Evolutionary conservation across 2,329 filamentous ascomycete species (phyloP), one percentile per base, ranked within the genome.

Genomic region (Neocucurbitaria cava): DNA sequence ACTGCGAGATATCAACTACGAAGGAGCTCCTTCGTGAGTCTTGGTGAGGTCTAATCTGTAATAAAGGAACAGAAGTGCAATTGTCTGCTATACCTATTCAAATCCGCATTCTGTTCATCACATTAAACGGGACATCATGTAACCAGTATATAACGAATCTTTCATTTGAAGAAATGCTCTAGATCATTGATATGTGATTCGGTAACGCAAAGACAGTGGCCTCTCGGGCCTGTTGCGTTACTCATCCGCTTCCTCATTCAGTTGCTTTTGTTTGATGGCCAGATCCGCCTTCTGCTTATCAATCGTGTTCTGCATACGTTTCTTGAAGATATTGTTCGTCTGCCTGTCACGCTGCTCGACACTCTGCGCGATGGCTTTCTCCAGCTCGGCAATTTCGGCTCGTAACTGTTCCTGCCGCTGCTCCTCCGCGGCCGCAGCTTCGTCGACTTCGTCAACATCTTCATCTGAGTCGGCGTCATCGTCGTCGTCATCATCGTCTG

Each of bases 351-450:
- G 74, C 47, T 78, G 74, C 41, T 69, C 71, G 24, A 78, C 72
- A 18, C 77, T 77, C 23, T 74, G 70, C 36, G 75, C 75, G 36
- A 86, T 78, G 54, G 82, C 78, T 42, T 77, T 76, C 68, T 85
- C 78, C 59, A 86, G 62, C 64, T 85, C 83, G 4, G 77, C 78
- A 47, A 87, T 83, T 69, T 86, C 82, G 52, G 83, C 81, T 44
- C 77, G 75, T 24, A 81, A 71, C 56, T 81, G 78, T 39, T 80
- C 77, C 21, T 78, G 70, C 35, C 65, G 59, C 59, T 82, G 77
- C 23, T 80, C 78, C 24, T 81, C 75, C 36, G 76, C 75, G 17
- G 79, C 82, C 2, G 77, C 76, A 3, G 80, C 81, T 46, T 84
- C 83, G 17, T 68, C 65, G 11, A 68, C 63, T 31, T 84, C 82